Percentiles rank a stretch among this genome's conserved stretches.
Evolutionary conservation across 1,284 basidiomycete genomes (phyloP).

Genomic region (Austroboletus novae-zelandiae): DNA sequence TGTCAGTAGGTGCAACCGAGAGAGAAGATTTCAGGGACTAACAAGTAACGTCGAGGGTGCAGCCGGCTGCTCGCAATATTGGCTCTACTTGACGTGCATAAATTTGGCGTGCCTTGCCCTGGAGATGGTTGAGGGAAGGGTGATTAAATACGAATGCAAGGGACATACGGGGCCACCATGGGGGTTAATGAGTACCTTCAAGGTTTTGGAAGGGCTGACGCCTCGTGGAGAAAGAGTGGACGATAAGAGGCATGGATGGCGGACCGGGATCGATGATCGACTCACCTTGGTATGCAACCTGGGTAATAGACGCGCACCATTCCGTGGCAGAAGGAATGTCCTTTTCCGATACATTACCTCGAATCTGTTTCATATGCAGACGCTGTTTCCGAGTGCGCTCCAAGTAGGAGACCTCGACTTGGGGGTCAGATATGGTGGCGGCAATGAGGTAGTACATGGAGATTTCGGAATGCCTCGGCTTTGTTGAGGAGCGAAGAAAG

Average conservation of each 20-base stretch:
- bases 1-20: slow-evolving; percentile 5
- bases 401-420: slow-evolving; percentile 48
- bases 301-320: slow-evolving; percentile 60
- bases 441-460: slow-evolving; percentile 51
- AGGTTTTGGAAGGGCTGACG: slow-evolving; percentile 45
- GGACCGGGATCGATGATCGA: slow-evolving; percentile 3
- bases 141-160: neutral
- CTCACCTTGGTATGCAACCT: slow-evolving; percentile 62
- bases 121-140: slow-evolving; percentile 10
- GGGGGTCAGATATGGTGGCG: slow-evolving; percentile 39
- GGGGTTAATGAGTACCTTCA: slow-evolving; percentile 87
- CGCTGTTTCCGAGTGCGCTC: slow-evolving; percentile 38
- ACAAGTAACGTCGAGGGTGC: slow-evolving; percentile 62
- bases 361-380: slow-evolving; percentile 41
- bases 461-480: slow-evolving; percentile 25
- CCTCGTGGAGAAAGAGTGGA: slow-evolving; percentile 34
- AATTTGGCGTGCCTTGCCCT: slow-evolving; percentile 68
- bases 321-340: slow-evolving; percentile 40
- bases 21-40: slow-evolving; percentile 33
- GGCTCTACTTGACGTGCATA: slow-evolving; percentile 75
- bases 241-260: neutral
- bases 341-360: slow-evolving; percentile 40
- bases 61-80: slow-evolving; percentile 77
- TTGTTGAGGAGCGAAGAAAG: slow-evolving; percentile 9
- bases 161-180: slow-evolving; percentile 68